Percentiles rank a stretch among this genome's conserved stretches.
Conservation (phyloP, 2,329 filamentous ascomycete genomes). For the Trichoderma atrobrunneum region DNA sequence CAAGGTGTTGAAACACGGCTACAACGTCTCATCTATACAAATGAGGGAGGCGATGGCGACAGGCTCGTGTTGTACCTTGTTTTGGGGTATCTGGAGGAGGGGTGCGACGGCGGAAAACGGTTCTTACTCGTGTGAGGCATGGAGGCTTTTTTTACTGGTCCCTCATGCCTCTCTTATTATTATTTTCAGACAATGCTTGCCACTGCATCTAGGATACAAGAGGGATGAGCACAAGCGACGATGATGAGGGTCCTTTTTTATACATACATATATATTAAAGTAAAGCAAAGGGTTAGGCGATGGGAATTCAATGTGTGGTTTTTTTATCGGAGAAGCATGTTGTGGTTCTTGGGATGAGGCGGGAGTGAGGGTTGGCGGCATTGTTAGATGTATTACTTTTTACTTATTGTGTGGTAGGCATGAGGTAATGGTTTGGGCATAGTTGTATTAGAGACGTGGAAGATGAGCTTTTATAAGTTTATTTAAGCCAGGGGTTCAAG, state of each 20-base stretch:
- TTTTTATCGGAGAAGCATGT: neutral
- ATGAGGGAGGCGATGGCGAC: neutral
- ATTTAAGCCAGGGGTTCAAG: neutral
- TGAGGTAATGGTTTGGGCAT: neutral
- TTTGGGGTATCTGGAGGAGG: neutral
- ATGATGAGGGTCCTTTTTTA: neutral
- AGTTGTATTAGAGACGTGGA: neutral
- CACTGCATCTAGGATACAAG: constrained; percentile 13
- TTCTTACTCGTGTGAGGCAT: neutral
- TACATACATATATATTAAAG: neutral
- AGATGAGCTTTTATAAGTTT: neutral
- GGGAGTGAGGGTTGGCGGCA: neutral
- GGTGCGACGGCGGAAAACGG: neutral
- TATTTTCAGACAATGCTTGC: constrained; percentile 1
- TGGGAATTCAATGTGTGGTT: neutral
- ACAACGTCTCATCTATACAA: constrained; percentile 1
- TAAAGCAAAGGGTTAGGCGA: neutral
- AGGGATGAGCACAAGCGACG: neutral
- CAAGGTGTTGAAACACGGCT: neutral
- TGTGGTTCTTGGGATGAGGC: neutral
- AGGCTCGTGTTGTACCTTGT: neutral
- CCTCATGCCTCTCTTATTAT: neutral
- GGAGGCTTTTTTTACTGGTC: neutral
- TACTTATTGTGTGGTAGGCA: neutral
- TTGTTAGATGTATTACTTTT: neutral